Conservation (phyloP, 2,329 filamentous ascomycete genomes). For the Dryadomyces quercus-mongolicae region DNA sequence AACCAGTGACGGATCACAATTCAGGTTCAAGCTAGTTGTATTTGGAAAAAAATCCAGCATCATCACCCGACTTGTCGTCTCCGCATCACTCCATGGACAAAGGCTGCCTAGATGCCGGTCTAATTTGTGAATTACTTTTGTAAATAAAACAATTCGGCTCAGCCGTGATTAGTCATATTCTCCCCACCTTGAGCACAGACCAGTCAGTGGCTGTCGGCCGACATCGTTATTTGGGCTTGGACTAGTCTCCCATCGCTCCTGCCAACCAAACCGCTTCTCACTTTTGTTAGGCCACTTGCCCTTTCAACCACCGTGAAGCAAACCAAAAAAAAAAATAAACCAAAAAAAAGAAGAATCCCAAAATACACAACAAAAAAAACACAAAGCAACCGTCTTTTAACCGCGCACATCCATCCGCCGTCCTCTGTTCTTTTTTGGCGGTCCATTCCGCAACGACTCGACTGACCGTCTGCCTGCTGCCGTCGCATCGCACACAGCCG, state of each 20-base stretch:
- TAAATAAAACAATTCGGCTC: too few relatives aligned
- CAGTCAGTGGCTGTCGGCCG: neutral
- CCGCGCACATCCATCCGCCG: neutral
- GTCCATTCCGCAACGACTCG: neutral
- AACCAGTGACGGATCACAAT: too few relatives aligned
- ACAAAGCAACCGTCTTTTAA: neutral
- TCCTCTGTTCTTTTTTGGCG: neutral
- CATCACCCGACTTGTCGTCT: too few relatives aligned
- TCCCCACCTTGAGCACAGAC: neutral
- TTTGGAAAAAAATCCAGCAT: too few relatives aligned
- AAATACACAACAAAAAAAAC: neutral
- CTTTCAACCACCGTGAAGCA: neutral
- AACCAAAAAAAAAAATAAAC: neutral
- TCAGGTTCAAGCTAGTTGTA: too few relatives aligned
- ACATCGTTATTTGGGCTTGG: neutral
- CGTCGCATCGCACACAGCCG: slow-evolving; percentile 1
- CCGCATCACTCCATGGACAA: too few relatives aligned
- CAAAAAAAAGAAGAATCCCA: neutral
- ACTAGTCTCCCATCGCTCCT: neutral
- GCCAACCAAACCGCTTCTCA: neutral
- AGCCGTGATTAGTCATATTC: neutral
- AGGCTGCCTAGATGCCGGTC: too few relatives aligned
- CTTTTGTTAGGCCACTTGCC: slow-evolving; percentile 5
- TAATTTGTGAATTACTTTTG: too few relatives aligned
- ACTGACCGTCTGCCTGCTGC: neutral